phyloP scores from a whole-genome alignment of 768 basidiomycete genomes.

The Asterophora lycoperdoides region DNA sequence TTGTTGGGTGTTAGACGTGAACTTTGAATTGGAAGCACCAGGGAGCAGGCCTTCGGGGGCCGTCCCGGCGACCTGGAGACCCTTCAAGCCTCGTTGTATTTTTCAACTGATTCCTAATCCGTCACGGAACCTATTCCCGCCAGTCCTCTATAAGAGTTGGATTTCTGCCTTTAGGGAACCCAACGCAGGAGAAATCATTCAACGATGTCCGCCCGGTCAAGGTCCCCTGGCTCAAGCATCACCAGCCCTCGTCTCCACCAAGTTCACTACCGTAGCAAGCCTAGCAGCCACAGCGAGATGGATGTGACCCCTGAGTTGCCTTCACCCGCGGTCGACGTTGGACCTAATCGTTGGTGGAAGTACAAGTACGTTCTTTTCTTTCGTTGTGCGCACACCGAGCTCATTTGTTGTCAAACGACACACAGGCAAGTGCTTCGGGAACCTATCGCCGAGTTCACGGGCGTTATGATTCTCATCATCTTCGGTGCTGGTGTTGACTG shows the following conservation, averaged over 20 bases:
- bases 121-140: neutral
- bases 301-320: neutral
- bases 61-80: neutral
- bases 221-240: neutral
- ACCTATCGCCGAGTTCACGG: conserved; percentile 51
- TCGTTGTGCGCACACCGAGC: neutral
- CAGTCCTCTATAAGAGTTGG: neutral
- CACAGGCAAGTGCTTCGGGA: conserved; percentile 30
- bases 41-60: neutral
- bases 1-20: neutral
- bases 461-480: conserved; percentile 49
- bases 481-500: conserved; percentile 48
- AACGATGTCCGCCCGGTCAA: conserved; percentile 1
- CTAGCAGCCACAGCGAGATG: neutral
- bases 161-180: neutral
- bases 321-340: neutral
- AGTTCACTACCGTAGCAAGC: neutral
- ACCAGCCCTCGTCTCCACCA: neutral
- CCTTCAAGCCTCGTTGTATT: neutral
- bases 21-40: neutral
- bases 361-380: conserved; percentile 20
- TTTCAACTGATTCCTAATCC: neutral
- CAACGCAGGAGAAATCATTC: neutral
- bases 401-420: neutral
- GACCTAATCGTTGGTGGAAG: conserved; percentile 24